phyloP scores from a whole-genome alignment of 1,284 basidiomycete species.

The Leccinum pachyderme region DNA sequence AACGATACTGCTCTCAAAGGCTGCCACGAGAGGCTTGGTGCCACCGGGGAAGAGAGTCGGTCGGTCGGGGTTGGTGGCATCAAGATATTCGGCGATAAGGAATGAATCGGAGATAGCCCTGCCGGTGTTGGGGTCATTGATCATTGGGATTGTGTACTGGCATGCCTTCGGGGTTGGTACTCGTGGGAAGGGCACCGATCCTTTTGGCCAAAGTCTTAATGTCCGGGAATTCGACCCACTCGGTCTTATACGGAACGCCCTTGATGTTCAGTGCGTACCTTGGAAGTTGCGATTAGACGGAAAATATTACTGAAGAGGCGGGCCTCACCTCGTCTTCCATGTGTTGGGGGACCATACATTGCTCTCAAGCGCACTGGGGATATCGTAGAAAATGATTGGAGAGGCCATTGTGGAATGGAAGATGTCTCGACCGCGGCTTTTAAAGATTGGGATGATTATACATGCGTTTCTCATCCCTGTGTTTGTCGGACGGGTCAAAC shows the following conservation, averaged over 20 bases:
- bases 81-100: constrained; percentile 30
- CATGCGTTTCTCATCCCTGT: too few relatives aligned
- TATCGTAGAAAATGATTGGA: constrained; percentile 31
- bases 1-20: constrained; percentile 22
- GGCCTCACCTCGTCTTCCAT: constrained; percentile 19
- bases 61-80: constrained; percentile 20
- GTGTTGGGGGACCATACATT: constrained; percentile 32
- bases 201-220: constrained; percentile 31
- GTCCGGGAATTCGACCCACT: constrained; percentile 40
- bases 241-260: constrained; percentile 37
- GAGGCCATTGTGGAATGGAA: constrained; percentile 15
- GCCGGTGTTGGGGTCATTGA: constrained; percentile 34
- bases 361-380: constrained; percentile 21
- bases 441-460: background rate
- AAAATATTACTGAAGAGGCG: too few relatives aligned
- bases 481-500: too few relatives aligned
- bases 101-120: constrained; percentile 34
- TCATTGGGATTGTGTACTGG: constrained; percentile 40
- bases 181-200: constrained; percentile 33
- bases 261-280: constrained; percentile 36
- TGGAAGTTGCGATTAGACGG: too few relatives aligned
- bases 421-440: background rate
- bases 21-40: constrained; percentile 21
- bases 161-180: constrained; percentile 24
- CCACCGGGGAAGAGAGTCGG: constrained; percentile 31